Conservation (phyloP, 176 grass and related monocot species). For the Carex cristatella region DNA sequence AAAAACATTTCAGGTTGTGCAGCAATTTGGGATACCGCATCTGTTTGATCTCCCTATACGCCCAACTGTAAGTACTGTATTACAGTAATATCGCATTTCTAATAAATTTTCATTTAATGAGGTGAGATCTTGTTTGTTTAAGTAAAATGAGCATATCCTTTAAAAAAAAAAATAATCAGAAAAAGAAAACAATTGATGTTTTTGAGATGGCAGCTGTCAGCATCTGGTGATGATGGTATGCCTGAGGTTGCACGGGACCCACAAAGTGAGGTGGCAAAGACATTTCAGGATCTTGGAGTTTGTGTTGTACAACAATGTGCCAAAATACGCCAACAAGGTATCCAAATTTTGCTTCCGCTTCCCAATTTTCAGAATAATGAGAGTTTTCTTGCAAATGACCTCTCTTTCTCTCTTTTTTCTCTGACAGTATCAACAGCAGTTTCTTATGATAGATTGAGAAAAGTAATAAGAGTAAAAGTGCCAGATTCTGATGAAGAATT, state of each 20-base stretch:
- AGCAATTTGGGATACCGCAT: slow-evolving; percentile 94
- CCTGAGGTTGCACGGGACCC: slow-evolving; percentile 87
- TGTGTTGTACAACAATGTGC: slow-evolving; percentile 98
- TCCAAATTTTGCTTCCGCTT: not conserved
- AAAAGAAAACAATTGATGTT: not conserved
- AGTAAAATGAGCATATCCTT: not conserved
- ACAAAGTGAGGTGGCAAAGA: slow-evolving; percentile 85
- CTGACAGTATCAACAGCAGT: slow-evolving; percentile 90
- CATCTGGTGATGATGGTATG: slow-evolving; percentile 86
- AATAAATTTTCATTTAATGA: not conserved
- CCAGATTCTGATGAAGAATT: slow-evolving; percentile 97
- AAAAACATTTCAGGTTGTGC: slow-evolving; percentile 73
- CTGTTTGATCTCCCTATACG: slow-evolving; percentile 93
- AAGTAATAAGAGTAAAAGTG: slow-evolving; percentile 90
- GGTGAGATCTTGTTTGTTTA: not conserved
- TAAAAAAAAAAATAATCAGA: not conserved
- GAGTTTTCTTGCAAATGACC: slow-evolving; percentile 8
- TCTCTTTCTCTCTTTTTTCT: not conserved
- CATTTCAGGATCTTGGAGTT: slow-evolving; percentile 91
- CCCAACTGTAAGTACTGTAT: slow-evolving; percentile 55
- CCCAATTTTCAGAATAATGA: not conserved
- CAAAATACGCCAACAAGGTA: slow-evolving; percentile 99
- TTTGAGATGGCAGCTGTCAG: slow-evolving; percentile 55
- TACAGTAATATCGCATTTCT: not conserved
- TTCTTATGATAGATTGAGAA: slow-evolving; percentile 81